phyloP scores from a whole-genome alignment of 2,329 filamentous ascomycete genomes.

The Dothistroma pini region DNA sequence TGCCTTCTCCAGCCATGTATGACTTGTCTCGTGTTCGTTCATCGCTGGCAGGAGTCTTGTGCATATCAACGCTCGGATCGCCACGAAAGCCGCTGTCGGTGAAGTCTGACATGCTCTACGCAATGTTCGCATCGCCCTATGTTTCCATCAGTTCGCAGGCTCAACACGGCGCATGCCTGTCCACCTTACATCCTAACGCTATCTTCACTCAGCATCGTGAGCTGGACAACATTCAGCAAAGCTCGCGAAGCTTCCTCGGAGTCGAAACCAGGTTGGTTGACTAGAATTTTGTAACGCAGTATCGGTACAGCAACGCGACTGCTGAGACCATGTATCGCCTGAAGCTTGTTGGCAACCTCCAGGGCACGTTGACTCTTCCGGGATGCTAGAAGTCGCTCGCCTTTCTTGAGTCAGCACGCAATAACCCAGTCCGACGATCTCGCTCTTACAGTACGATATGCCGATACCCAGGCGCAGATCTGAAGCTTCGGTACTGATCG shows the following conservation, averaged over 20 bases:
- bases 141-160: neutral
- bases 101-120: conserved; percentile 56
- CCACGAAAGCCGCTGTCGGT: conserved; percentile 26
- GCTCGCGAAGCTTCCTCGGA: conserved; percentile 45
- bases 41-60: conserved; percentile 49
- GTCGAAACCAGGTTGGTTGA: conserved; percentile 39
- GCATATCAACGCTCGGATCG: conserved; percentile 61
- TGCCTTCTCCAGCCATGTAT: conserved; percentile 64
- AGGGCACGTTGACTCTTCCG: conserved; percentile 49
- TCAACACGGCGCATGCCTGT: conserved; percentile 1
- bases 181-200: conserved; percentile 56
- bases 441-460: conserved; percentile 48
- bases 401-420: conserved; percentile 3
- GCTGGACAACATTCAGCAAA: conserved; percentile 59
- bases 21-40: conserved; percentile 29
- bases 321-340: conserved; percentile 58
- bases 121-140: conserved; percentile 61
- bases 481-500: conserved; percentile 55
- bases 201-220: conserved; percentile 56
- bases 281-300: conserved; percentile 65
- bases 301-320: conserved; percentile 61
- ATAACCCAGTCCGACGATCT: neutral
- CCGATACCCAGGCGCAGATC: conserved; percentile 65
- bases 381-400: neutral
- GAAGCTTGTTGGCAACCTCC: conserved; percentile 58